These are phyloP conservation scores for Arthrobotrys pseudoclavata DNA, from an alignment of 2,329 filamentous ascomycete species.

Conservation along the genomic window DNA sequence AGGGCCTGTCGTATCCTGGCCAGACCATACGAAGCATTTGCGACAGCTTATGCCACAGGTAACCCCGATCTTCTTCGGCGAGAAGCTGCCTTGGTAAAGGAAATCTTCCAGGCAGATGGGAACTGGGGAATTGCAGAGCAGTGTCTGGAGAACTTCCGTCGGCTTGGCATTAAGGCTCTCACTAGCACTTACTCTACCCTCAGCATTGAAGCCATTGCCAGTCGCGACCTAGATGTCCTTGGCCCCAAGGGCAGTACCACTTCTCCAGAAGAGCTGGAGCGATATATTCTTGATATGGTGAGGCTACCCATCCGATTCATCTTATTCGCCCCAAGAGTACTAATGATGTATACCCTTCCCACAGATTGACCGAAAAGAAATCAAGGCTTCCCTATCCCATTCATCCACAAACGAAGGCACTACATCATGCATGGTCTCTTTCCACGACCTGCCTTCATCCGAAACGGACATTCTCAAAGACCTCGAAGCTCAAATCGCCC, in stretches of 20 bases:
- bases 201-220: slow-evolving; percentile 69
- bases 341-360: not conserved
- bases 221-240: slow-evolving; percentile 62
- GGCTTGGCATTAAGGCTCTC: slow-evolving; percentile 80
- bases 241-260: slow-evolving; percentile 60
- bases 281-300: slow-evolving; percentile 64
- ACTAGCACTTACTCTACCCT: slow-evolving; percentile 78
- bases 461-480: slow-evolving; percentile 66
- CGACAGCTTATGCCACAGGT: slow-evolving; percentile 75
- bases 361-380: slow-evolving; percentile 64
- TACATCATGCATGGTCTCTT: slow-evolving; percentile 62
- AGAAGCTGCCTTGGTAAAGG: slow-evolving; percentile 74
- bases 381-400: slow-evolving; percentile 64
- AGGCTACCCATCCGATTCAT: slow-evolving; percentile 14
- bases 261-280: slow-evolving; percentile 62
- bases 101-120: slow-evolving; percentile 77
- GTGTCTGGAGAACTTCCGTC: slow-evolving; percentile 78
- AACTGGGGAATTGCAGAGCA: slow-evolving; percentile 80
- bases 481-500: slow-evolving; percentile 69
- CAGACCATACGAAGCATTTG: slow-evolving; percentile 78
- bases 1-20: slow-evolving; percentile 71
- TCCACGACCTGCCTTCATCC: slow-evolving; percentile 63
- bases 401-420: slow-evolving; percentile 59
- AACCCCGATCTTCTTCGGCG: slow-evolving; percentile 73
- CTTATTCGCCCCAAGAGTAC: not conserved